A percentile compares a stretch with the other conserved stretches of the same genome.
These are phyloP conservation scores for Phytophthora brassicae DNA, from an alignment of 352 stramenopile species.

Conservation along the genomic window DNA sequence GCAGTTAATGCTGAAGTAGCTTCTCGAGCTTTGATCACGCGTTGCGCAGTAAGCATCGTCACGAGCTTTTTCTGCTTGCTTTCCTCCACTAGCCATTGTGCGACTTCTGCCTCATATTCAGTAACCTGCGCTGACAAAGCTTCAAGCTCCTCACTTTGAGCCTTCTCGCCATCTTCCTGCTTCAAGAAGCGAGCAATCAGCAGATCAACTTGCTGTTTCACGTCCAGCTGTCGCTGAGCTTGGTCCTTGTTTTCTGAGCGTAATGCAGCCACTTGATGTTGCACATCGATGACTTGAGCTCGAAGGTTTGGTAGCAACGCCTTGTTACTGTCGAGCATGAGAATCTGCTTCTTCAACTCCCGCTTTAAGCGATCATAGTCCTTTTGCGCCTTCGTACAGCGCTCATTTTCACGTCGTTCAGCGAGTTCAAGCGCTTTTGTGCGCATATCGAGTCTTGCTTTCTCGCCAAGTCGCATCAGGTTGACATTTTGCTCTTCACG, in stretches of 20 bases:
- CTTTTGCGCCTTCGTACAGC: conserved; percentile 62
- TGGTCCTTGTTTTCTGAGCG: conserved; percentile 73
- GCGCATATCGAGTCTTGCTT: conserved; percentile 67
- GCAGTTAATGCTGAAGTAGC: conserved; percentile 67
- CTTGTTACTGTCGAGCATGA: conserved; percentile 69
- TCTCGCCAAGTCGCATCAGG: conserved; percentile 69
- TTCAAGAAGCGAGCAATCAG: conserved; percentile 88
- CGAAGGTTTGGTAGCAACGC: conserved; percentile 81
- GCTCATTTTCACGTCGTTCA: conserved; percentile 64
- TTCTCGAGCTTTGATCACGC: conserved; percentile 91
- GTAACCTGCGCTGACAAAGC: conserved; percentile 60
- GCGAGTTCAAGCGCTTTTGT: conserved; percentile 53
- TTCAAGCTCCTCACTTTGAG: conserved; percentile 67
- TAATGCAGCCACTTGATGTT: conserved; percentile 63
- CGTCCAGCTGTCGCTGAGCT: conserved; percentile 59
- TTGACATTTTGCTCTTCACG: conserved; percentile 86
- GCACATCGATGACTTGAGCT: conserved; percentile 76
- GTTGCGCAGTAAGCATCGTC: conserved; percentile 85
- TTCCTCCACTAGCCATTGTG: conserved; percentile 88
- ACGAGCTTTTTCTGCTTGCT: conserved; percentile 89
- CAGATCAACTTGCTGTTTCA: conserved; percentile 92
- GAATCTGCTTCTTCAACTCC: conserved; percentile 89
- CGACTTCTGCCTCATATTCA: conserved; percentile 79
- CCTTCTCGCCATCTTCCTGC: conserved; percentile 84
- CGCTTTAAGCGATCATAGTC: conserved; percentile 86